These are phyloP conservation scores for Fusarium subtropicale DNA, from an alignment of 2,329 filamentous ascomycete genomes.

Conservation along the genomic window DNA sequence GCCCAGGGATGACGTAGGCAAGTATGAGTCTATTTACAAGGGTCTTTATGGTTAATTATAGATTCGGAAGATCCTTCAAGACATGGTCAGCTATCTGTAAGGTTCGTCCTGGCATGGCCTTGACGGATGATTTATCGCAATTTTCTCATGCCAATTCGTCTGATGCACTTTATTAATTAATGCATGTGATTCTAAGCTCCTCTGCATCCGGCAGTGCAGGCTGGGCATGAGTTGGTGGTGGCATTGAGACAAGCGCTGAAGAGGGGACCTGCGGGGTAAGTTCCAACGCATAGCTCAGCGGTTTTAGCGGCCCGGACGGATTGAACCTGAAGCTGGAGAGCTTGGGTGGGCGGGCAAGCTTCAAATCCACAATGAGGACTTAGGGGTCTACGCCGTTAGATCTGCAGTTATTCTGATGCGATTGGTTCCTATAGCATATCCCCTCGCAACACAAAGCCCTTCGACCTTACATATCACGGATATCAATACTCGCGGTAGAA, in stretches of 20 bases:
- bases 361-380: background rate
- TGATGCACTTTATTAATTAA: slow-evolving; percentile 6
- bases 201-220: slow-evolving; percentile 2
- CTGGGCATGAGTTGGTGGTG: slow-evolving; percentile 1
- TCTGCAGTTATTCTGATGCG: background rate
- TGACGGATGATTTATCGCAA: background rate
- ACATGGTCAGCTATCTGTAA: background rate
- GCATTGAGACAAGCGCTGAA: slow-evolving; percentile 15
- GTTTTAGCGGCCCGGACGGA: background rate
- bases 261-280: slow-evolving; percentile 34
- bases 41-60: slow-evolving; percentile 15
- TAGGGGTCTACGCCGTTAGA: background rate
- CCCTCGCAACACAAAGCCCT: background rate
- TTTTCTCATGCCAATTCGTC: background rate
- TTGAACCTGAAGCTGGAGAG: background rate
- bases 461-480: background rate
- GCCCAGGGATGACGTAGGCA: slow-evolving; percentile 37
- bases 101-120: background rate
- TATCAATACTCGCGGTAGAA: background rate
- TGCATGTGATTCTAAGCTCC: slow-evolving; percentile 20
- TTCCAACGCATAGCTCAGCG: slow-evolving; percentile 3
- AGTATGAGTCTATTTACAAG: slow-evolving; percentile 25
- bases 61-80: slow-evolving; percentile 2
- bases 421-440: background rate
- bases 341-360: background rate